Percentiles rank a stretch among this genome's conserved stretches.
phyloP scores from a whole-genome alignment of 1,284 basidiomycete genomes.

The Clitocybe nebularis region DNA sequence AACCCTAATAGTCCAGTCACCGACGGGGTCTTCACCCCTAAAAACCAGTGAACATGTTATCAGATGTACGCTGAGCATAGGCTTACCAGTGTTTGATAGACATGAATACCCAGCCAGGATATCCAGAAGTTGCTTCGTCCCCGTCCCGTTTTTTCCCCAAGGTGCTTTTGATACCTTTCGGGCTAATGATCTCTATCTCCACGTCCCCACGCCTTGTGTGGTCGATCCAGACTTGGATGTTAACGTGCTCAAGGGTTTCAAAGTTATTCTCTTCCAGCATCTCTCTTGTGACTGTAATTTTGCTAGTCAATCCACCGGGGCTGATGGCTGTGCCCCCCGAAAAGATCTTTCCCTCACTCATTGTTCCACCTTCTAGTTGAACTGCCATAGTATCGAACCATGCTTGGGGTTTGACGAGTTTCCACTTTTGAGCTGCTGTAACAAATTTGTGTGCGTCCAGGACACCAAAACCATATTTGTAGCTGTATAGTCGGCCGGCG shows the following conservation, averaged over 20 bases:
- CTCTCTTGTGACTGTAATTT: constrained; percentile 66
- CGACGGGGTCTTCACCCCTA: constrained; percentile 90
- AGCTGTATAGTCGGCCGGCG: constrained; percentile 81
- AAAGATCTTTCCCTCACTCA: constrained; percentile 51
- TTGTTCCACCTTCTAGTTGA: constrained; percentile 61
- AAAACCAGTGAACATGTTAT: constrained; percentile 13
- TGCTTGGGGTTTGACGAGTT: constrained; percentile 90
- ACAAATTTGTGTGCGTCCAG: constrained; percentile 86
- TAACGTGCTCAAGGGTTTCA: constrained; percentile 89
- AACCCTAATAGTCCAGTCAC: constrained; percentile 87
- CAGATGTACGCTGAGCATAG: not conserved
- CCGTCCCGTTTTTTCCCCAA: constrained; percentile 70
- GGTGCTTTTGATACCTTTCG: constrained; percentile 83
- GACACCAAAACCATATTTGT: constrained; percentile 96
- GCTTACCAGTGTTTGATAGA: constrained; percentile 94
- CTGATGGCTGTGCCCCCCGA: constrained; percentile 66
- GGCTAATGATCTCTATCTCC: constrained; percentile 86
- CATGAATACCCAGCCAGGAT: constrained; percentile 96
- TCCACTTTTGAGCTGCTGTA: constrained; percentile 78
- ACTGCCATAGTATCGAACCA: constrained; percentile 78
- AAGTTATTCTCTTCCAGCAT: constrained; percentile 78
- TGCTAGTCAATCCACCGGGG: constrained; percentile 63
- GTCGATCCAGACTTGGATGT: constrained; percentile 88
- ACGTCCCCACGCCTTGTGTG: constrained; percentile 89
- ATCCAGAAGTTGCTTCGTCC: constrained; percentile 74